phyloP scores from a whole-genome alignment of 257 asterid genomes.

The Fraxinus pennsylvanica region DNA sequence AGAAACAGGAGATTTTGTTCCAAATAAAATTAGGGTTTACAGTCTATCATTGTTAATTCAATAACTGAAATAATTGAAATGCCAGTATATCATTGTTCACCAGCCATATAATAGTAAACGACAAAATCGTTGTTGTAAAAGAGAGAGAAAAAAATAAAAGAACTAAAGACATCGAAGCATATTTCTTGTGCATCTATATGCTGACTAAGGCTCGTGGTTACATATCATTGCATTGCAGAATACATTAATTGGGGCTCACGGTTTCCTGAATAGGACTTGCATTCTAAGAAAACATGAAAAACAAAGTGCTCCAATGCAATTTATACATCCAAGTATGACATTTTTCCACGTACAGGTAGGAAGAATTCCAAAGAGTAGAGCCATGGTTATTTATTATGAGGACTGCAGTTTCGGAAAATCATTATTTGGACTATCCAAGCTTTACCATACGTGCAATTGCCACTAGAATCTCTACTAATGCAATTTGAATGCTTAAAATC shows the following conservation, averaged over 20 bases:
- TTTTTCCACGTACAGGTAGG: background rate
- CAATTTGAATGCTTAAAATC: background rate
- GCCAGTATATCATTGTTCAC: background rate
- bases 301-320: background rate
- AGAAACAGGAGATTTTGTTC: background rate
- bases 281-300: background rate
- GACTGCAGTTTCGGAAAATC: background rate
- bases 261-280: background rate
- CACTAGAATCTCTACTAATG: background rate
- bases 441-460: background rate
- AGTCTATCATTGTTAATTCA: background rate
- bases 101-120: background rate
- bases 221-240: background rate
- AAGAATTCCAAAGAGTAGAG: background rate
- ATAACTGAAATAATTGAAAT: too few species aligned
- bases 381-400: background rate
- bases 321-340: background rate
- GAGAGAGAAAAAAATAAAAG: background rate
- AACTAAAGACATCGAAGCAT: background rate
- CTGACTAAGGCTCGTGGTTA: background rate
- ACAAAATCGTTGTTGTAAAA: background rate
- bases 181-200: background rate
- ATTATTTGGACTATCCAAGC: background rate
- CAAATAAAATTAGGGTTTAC: background rate
- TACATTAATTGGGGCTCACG: background rate